A percentile compares a stretch with the other conserved stretches of the same genome.
Evolutionary conservation across 345 rosid species (phyloP).

Genomic region (Passiflora organensis): DNA sequence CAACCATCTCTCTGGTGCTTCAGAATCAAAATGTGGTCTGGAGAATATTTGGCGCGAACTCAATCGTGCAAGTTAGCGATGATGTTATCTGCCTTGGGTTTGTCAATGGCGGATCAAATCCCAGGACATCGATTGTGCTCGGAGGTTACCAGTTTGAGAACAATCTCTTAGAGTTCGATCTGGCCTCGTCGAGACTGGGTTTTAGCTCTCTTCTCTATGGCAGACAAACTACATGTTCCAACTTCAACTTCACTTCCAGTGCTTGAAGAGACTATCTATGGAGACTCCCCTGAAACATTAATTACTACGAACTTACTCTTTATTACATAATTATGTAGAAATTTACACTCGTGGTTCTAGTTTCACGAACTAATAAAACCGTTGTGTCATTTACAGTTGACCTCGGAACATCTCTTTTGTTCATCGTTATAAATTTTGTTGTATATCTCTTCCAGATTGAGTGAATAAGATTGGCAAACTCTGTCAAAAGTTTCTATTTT

Average conservation of each 20-base stretch:
- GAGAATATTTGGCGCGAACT: constrained; percentile 29
- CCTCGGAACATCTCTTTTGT: too few species aligned
- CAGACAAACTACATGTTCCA: constrained; percentile 13
- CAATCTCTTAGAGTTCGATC: constrained; percentile 26
- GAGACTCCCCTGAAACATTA: too few species aligned
- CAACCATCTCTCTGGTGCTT: constrained; percentile 9
- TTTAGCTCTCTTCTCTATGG: constrained; percentile 24
- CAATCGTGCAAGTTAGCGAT: constrained; percentile 24
- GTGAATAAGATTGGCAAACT: too few species aligned
- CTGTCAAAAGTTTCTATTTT: too few species aligned
- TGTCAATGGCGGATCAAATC: constrained; percentile 22
- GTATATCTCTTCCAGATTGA: too few species aligned
- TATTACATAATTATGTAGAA: too few species aligned
- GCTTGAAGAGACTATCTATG: too few species aligned
- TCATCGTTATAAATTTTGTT: too few species aligned
- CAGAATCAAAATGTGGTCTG: constrained; percentile 12
- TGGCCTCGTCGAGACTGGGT: constrained; percentile 13
- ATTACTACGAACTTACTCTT: too few species aligned
- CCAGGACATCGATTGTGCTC: constrained; percentile 21
- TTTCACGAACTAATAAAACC: too few species aligned
- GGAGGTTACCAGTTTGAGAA: constrained; percentile 34
- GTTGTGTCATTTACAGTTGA: too few species aligned
- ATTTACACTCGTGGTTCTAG: too few species aligned
- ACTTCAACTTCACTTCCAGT: constrained; percentile 21
- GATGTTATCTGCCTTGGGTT: constrained; percentile 27